Evolutionary conservation across 371 early-diverging fungal genomes (phyloP).

Genomic region (Cokeromyces recurvatus): DNA sequence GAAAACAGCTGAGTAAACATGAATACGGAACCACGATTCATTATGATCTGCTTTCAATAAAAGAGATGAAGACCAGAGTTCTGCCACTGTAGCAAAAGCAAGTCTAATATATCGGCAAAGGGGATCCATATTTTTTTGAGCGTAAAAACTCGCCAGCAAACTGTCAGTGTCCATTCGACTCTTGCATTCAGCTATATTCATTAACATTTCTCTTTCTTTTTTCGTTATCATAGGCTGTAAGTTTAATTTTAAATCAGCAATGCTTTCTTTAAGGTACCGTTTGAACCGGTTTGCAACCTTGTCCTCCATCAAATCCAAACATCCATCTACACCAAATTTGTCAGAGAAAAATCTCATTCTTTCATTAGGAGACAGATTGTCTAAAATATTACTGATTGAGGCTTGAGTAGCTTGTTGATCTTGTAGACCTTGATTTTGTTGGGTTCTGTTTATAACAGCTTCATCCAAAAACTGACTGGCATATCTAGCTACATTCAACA

Average conservation of each 20-base stretch:
- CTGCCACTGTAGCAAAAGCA: slow-evolving; percentile 7
- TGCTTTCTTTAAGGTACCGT: slow-evolving; percentile 4
- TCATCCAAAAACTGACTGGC: slow-evolving; percentile 2
- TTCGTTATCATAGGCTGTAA: slow-evolving; percentile 10
- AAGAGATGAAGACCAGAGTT: slow-evolving; percentile 5
- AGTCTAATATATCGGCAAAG: slow-evolving; percentile 4
- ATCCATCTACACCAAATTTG: slow-evolving; percentile 5
- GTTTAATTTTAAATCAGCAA: slow-evolving; percentile 1
- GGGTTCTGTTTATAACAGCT: slow-evolving; percentile 3
- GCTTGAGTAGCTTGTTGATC: slow-evolving; percentile 5
- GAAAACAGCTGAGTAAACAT: slow-evolving; percentile 3
- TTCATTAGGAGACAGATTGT: slow-evolving; percentile 4
- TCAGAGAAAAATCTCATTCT: slow-evolving; percentile 4
- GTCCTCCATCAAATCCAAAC: slow-evolving; percentile 5
- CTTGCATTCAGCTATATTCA: slow-evolving; percentile 13
- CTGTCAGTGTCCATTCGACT: slow-evolving; percentile 9
- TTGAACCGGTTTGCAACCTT: slow-evolving; percentile 4
- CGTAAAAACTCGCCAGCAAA: slow-evolving; percentile 3
- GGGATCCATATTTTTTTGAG: slow-evolving; percentile 6
- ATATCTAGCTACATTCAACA: slow-evolving; percentile 3
- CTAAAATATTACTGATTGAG: background rate
- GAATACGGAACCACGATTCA: slow-evolving; percentile 5
- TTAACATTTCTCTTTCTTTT: slow-evolving; percentile 9
- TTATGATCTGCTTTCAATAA: slow-evolving; percentile 4
- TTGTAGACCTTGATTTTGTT: background rate